A percentile compares a stretch with the other conserved stretches of the same genome.
Conservation (phyloP, 257 asterid species). For the Ehretia macrophylla region DNA sequence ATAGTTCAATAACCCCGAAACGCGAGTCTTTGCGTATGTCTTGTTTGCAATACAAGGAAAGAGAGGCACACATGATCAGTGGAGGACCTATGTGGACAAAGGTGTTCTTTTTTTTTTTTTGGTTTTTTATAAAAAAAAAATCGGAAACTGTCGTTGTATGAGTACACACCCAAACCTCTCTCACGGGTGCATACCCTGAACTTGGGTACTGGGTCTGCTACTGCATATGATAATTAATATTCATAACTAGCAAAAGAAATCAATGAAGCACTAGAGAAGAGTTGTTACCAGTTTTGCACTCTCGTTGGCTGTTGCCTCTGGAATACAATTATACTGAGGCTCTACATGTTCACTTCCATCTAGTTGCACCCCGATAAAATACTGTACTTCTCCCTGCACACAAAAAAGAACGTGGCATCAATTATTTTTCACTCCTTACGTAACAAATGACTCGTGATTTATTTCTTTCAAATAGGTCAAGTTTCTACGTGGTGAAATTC, state of each 20-base stretch:
- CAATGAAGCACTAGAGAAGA: constrained; percentile 2
- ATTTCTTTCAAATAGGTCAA: background rate
- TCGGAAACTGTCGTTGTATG: too few species aligned
- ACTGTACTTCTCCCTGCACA: constrained; percentile 94
- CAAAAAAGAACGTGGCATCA: constrained; percentile 2
- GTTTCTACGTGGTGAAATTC: too few species aligned
- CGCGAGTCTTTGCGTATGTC: too few species aligned
- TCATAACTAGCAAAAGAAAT: background rate
- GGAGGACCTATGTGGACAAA: too few species aligned
- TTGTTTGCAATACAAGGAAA: too few species aligned
- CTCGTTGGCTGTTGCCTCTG: constrained; percentile 75
- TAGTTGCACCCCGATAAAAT: constrained; percentile 94
- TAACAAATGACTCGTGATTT: background rate
- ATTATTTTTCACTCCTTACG: background rate
- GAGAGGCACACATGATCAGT: too few species aligned
- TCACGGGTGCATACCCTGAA: too few species aligned
- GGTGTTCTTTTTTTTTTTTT: too few species aligned
- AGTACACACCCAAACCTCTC: too few species aligned
- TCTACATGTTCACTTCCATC: constrained; percentile 96
- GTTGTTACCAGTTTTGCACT: constrained; percentile 57
- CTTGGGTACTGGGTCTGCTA: too few species aligned
- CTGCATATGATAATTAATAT: background rate
- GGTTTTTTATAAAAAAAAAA: too few species aligned
- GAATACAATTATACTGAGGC: constrained; percentile 86
- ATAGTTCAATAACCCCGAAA: too few species aligned